Conservation (phyloP, 768 basidiomycete species). For the Leccinum incarnatum region DNA sequence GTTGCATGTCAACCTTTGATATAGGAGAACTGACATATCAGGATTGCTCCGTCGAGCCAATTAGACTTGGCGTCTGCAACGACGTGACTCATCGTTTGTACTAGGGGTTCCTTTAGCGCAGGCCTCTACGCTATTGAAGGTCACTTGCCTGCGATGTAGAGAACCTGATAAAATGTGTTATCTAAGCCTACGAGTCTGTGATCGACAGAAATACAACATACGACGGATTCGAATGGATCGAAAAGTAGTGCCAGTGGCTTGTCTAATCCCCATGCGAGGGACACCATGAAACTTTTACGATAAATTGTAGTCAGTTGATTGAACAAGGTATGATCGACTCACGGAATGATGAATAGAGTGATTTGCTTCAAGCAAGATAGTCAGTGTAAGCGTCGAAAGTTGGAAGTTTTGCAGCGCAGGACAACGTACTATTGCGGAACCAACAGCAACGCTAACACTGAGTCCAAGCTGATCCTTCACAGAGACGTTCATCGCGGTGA, state of each 20-base stretch:
- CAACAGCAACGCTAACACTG: slow-evolving; percentile 81
- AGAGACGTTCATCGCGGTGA: slow-evolving; percentile 88
- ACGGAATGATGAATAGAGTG: slow-evolving; percentile 83
- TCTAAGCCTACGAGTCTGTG: slow-evolving; percentile 7
- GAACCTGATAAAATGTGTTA: slow-evolving; percentile 21
- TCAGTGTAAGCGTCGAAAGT: neutral
- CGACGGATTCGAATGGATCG: slow-evolving; percentile 85
- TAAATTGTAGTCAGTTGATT: neutral
- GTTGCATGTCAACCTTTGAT: too few relatives aligned
- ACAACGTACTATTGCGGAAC: slow-evolving; percentile 64
- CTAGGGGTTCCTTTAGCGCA: slow-evolving; percentile 33
- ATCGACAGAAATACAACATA: slow-evolving; percentile 25
- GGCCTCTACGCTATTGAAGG: slow-evolving; percentile 34
- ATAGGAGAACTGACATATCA: slow-evolving; percentile 54
- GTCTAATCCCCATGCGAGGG: slow-evolving; percentile 76
- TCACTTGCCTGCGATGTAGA: slow-evolving; percentile 36
- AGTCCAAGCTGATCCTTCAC: slow-evolving; percentile 80
- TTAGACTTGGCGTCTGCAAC: slow-evolving; percentile 81
- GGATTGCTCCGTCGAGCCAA: slow-evolving; percentile 76
- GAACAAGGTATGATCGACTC: slow-evolving; percentile 23
- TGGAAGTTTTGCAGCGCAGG: neutral
- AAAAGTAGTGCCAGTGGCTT: slow-evolving; percentile 82
- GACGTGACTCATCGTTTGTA: slow-evolving; percentile 82
- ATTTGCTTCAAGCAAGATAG: slow-evolving; percentile 55
- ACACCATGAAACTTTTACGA: slow-evolving; percentile 60